Base-by-base conservation (phyloP, 73 alveolate species). In the Tetrahymena borealis region DNA sequence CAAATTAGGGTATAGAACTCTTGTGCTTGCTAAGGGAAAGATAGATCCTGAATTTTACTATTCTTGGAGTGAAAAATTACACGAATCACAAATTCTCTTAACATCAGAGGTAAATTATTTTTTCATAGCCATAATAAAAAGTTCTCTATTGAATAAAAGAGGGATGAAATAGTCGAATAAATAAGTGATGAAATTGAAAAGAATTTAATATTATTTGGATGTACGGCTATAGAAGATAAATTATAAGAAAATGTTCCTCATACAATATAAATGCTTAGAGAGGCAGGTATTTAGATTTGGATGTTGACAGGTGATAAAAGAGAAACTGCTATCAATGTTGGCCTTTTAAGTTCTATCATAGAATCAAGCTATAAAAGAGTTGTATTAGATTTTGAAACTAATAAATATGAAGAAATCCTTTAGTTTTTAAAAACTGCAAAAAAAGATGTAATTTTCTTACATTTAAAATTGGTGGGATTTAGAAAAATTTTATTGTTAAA, bases 201-300 rank as follows among this genome's bases (percentile, higher is more conserved):
- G 85, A 98, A 96, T 39, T 91, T 98, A 60, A 94, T 92, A 35
- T 96, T 98, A 78, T 90, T 97, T 60, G 99, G 99, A 0, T 96
- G 99, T 43, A 96, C 99, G 11, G 99, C 99, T 6, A 97, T 98
- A 41, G 99, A 98, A 96, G 99, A 98, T 96, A 96, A 96, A 94
- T 97, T 99, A 91, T 97, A 98, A 94, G 99, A 98, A 39, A 99
- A 98, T 20, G 99, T 99, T 36, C 99, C 99, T 20, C 99, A 98
- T 91, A 98, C 99, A 36, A 98, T 99, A 37, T 94, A 94, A 78
- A 91, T 96, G 78, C 93, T 99, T 91, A 96, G 97, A 95, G 99
- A 94, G 42, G 99, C 99, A 28, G 98, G 97, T 32, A 98, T 97
- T 39, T 95, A 97, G 92, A 96, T 98, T 40, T 98, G 99, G 99